phyloP scores from a whole-genome alignment of 2,329 filamentous ascomycete species.

The Fusarium siculi region DNA sequence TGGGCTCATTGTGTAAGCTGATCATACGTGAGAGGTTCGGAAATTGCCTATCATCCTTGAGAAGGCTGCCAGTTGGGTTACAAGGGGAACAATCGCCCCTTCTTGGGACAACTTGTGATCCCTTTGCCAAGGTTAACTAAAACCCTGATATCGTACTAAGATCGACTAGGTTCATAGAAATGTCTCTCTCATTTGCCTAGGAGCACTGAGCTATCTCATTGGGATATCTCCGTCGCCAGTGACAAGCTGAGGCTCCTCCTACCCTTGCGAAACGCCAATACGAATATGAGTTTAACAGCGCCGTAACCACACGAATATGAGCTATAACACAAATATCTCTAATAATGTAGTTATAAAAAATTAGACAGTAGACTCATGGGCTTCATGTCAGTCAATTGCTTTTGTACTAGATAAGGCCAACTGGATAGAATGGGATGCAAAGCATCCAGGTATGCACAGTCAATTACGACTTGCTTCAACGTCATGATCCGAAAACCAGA shows the following conservation, averaged over 20 bases:
- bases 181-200: rapidly evolving
- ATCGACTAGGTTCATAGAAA: rapidly evolving
- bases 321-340: too few species aligned
- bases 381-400: background rate
- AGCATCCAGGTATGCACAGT: too few species aligned
- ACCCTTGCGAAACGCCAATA: too few species aligned
- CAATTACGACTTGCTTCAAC: rapidly evolving
- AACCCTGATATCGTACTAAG: background rate
- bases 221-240: background rate
- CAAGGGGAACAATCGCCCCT: background rate
- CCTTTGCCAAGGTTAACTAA: background rate
- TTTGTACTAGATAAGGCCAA: background rate
- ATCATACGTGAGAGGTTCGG: background rate
- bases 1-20: background rate
- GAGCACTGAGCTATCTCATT: too few species aligned
- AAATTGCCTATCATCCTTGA: background rate
- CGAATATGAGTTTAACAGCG: too few species aligned
- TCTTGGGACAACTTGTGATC: background rate
- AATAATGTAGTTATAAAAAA: background rate
- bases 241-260: background rate
- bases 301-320: too few species aligned
- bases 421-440: too few species aligned
- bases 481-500: background rate
- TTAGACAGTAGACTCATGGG: too few species aligned
- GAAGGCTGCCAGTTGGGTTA: background rate